These are phyloP conservation scores for Annulohypoxylon moriforme DNA, from an alignment of 495 filamentous ascomycete species.

Conservation along the genomic window DNA sequence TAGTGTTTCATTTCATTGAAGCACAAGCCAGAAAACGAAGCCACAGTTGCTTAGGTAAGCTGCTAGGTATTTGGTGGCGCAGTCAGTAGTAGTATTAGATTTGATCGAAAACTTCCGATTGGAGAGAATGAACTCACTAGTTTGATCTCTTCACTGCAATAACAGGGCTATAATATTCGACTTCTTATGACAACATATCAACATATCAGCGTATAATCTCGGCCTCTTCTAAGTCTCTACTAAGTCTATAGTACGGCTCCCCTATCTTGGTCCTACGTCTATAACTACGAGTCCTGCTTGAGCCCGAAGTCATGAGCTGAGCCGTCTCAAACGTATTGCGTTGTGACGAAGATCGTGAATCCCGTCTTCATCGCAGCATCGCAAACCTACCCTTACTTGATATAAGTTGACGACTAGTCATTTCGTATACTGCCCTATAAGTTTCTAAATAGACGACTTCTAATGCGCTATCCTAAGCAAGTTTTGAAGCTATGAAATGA, in stretches of 20 bases:
- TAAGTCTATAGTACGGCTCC: background rate
- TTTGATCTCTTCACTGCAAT: background rate
- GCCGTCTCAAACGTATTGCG: background rate
- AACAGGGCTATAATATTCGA: background rate
- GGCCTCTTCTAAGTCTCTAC: background rate
- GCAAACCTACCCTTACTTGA: background rate
- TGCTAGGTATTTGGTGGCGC: constrained; percentile 9
- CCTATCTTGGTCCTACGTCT: background rate
- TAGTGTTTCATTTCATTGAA: no score
- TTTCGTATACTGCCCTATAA: background rate
- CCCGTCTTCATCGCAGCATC: background rate
- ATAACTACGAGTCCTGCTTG: background rate
- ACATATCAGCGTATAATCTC: background rate
- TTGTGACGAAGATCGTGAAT: background rate
- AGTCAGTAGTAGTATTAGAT: constrained; percentile 10
- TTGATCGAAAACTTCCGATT: constrained; percentile 21
- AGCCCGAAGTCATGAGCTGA: background rate
- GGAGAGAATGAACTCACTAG: constrained; percentile 1
- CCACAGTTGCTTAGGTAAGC: background rate
- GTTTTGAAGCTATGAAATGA: background rate
- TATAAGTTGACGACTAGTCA: background rate
- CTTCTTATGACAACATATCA: background rate
- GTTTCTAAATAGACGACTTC: background rate
- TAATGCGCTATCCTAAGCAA: background rate
- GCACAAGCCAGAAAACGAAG: background rate